Evolutionary conservation across 1,284 basidiomycete genomes (phyloP), one percentile per base, ranked within the genome.

Genomic region (Pyrrhoderma noxium): DNA sequence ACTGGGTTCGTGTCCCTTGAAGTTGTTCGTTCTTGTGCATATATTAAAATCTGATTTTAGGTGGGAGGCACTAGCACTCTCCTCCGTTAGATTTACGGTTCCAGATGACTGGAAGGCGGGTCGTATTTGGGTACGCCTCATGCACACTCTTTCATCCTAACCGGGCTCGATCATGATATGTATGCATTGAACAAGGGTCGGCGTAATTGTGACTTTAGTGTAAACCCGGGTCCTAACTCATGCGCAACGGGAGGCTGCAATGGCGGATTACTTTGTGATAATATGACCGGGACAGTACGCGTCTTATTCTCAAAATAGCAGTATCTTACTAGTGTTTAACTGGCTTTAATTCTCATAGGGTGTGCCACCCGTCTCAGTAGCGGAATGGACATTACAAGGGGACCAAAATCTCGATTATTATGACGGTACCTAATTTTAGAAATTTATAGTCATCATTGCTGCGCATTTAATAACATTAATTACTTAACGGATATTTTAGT

Each of bases 281-380:
- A 45, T 23, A 7, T 43, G 14, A 53, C 52, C 14, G 52, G 52
- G 3, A 53, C 52, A n/a, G 52, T 53, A 36, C 34, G 46, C 16
- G 46, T 73, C 72, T 42, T 71, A 69, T 19, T 73, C 70, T 61
- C 70, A 70, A 37, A 37, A 37, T 37, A 16, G 16, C 16, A 16
- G 11, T 37, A 16, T 11, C 35, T 16, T 37, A 9, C 35, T 11
- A 37, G 35, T 37, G 74, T 42, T 65, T 77, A 4, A 37, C 76
- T 73, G 52, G 68, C 70, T 57, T 27, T 18, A 19, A 13, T 31
- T 37, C 34, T 49, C 50, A 13, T 35, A 67, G 74, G 77, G 80
- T 55, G 74, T 80, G 5, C 78, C 80, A 25, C 81, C 81, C 48
- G 79, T 75, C 3, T 72, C 74, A n/a, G 65, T 82, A 21, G 79